Base-by-base conservation (phyloP, 2,329 filamentous ascomycete species). In the Colletotrichum trifolii region DNA sequence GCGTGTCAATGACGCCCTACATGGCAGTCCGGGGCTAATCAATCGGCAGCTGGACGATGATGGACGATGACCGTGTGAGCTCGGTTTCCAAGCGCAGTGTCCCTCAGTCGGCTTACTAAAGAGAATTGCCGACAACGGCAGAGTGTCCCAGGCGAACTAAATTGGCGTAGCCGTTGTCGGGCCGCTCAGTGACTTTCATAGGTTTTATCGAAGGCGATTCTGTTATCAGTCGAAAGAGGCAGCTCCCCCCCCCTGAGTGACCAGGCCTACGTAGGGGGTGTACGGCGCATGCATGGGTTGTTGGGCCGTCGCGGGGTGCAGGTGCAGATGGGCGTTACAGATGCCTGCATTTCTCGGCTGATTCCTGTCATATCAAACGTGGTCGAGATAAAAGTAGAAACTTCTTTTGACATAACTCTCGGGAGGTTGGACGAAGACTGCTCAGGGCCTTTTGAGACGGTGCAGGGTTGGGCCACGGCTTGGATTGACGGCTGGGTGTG, bases 191-290 rank as follows among this genome's bases (percentile, higher is more conserved):
- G 25, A 25, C 25, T 25, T 5, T 17, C 35, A 36, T n/a, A n/a
- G n/a, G n/a, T 35, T 47, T 62, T 53, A 65, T 65, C 58, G 45
- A 57, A 25, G 46, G 40, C 25, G 38, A 11, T 39, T 54, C 17
- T 36, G 52, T 65, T 65, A 65, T 63, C 63, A 17, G 58, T 43
- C 63, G 63, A 40, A 56, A 62, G 39, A 43, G 58, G 52, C 36
- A 62, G 58, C 47, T 65, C 52, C 62, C 34, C 15, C 39, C 40
- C 50, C 13, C 9, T 17, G 9, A 34, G 33, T 38, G 25, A n/a
- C 35, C 39, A 42, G 39, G 10, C 50, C 50, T 38, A 15, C n/a
- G 45, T 6, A 47, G 8, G 54, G 25, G 34, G 17, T 43, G 45
- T 33, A 38, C 33, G 40, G 11, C 13, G 43, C 15, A 13, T 40